phyloP scores from a whole-genome alignment of 106 monocot species.

The Apostasia shenzhenica region DNA sequence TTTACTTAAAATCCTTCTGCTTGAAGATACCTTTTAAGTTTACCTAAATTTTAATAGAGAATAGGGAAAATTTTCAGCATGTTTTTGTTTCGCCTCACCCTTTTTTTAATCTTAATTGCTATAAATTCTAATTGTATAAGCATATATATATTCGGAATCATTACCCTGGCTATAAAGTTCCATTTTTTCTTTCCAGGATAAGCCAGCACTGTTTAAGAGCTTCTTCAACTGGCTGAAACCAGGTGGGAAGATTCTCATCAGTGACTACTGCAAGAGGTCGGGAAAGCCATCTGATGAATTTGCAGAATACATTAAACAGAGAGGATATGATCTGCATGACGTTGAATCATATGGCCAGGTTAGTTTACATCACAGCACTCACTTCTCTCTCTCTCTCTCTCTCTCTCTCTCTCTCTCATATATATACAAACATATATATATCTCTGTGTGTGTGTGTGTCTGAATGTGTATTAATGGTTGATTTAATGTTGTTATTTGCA shows the following conservation, averaged over 20 bases:
- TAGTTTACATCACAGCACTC: not conserved
- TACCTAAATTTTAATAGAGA: too few species aligned
- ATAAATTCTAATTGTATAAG: too few species aligned
- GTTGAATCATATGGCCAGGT: constrained; percentile 84
- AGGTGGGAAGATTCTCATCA: constrained; percentile 83
- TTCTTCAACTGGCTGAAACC: constrained; percentile 93
- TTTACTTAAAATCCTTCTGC: too few species aligned
- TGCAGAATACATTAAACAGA: constrained; percentile 74
- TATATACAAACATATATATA: too few species aligned
- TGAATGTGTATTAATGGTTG: too few species aligned
- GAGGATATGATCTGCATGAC: constrained; percentile 94
- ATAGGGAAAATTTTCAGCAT: too few species aligned
- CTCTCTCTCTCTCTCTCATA: not conserved
- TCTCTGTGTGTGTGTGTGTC: not conserved
- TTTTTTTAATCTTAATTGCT: too few species aligned
- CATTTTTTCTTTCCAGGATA: constrained; percentile 43
- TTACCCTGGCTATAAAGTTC: too few species aligned
- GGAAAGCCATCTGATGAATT: constrained; percentile 65
- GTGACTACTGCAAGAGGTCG: constrained; percentile 84
- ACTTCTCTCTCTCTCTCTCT: not conserved
- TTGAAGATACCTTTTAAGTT: too few species aligned
- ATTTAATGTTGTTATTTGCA: too few species aligned
- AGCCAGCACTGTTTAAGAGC: constrained; percentile 57
- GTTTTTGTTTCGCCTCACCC: too few species aligned
- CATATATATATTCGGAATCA: too few species aligned